These are phyloP conservation scores for Marchantia polymorpha DNA, from an alignment of 225 moss, liverwort and hornwort species.

Conservation along the genomic window DNA sequence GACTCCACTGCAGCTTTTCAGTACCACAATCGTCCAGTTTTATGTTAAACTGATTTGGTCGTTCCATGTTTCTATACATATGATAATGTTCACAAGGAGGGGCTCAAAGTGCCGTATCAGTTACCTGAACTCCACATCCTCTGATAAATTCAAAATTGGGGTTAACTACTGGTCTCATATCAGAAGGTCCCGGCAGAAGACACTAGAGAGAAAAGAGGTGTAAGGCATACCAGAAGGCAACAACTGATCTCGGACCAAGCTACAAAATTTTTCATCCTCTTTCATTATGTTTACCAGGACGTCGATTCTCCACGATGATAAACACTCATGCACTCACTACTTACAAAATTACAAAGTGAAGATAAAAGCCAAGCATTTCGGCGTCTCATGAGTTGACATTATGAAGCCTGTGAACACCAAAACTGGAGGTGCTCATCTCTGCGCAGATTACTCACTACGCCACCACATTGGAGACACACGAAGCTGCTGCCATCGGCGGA, in stretches of 20 bases:
- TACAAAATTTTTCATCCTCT: slow-evolving; percentile 9
- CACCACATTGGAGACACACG: slow-evolving; percentile 72
- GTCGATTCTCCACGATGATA: not conserved
- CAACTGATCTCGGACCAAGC: not conserved
- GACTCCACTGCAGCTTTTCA: too few species aligned
- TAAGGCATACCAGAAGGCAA: not conserved
- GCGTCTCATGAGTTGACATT: not conserved
- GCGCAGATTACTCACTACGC: slow-evolving; percentile 86
- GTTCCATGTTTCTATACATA: not conserved
- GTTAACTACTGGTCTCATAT: not conserved
- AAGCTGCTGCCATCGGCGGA: slow-evolving; percentile 96
- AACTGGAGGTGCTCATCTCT: slow-evolving; percentile 80
- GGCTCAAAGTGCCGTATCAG: not conserved
- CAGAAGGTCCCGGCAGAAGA: not conserved
- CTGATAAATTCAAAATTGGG: not conserved
- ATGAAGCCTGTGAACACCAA: slow-evolving; percentile 64
- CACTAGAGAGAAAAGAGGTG: not conserved
- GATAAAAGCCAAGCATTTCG: not conserved
- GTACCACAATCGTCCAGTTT: too few species aligned
- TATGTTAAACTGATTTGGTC: not conserved
- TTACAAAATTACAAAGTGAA: not conserved
- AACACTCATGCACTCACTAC: slow-evolving; percentile 1
- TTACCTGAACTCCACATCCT: not conserved
- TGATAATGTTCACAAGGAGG: not conserved
- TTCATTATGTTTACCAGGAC: not conserved